A percentile compares a stretch with the other conserved stretches of the same genome.
phyloP scores from a whole-genome alignment of 177 flowering plant genomes.

The Telopea speciosissima region DNA sequence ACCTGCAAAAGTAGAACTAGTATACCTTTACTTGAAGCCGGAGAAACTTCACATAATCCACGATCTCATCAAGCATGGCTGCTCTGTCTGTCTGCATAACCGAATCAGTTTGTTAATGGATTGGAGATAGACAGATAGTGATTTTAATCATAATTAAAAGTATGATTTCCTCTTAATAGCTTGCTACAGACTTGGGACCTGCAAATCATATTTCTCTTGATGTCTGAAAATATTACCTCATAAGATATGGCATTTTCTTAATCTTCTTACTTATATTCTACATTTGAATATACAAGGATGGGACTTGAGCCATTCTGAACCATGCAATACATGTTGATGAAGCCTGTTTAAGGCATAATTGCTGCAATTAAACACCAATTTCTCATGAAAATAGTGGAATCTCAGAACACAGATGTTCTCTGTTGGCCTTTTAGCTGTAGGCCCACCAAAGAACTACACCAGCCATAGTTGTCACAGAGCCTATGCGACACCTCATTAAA shows the following conservation, averaged over 20 bases:
- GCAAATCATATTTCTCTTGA: neutral
- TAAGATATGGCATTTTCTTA: neutral
- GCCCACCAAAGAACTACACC: neutral
- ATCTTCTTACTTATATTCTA: neutral
- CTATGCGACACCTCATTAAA: no score
- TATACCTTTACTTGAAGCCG: constrained; percentile 79
- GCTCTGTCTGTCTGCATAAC: constrained; percentile 63
- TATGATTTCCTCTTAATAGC: neutral
- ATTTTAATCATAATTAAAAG: neutral
- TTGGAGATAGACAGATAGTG: neutral
- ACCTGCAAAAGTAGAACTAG: neutral
- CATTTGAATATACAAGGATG: neutral
- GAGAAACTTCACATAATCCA: constrained; percentile 75
- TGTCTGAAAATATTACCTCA: neutral
- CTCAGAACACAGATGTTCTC: neutral
- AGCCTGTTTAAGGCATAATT: neutral
- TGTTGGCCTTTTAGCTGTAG: neutral
- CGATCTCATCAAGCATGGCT: constrained; percentile 76
- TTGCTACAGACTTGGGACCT: neutral
- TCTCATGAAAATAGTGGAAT: neutral
- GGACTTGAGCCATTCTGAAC: neutral
- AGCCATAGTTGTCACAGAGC: neutral
- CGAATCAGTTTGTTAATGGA: neutral
- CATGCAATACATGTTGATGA: neutral
- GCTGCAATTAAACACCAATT: neutral